These are phyloP conservation scores for Mycosphaerella arachidis DNA, from an alignment of 2,329 filamentous ascomycete genomes.

Conservation along the genomic window DNA sequence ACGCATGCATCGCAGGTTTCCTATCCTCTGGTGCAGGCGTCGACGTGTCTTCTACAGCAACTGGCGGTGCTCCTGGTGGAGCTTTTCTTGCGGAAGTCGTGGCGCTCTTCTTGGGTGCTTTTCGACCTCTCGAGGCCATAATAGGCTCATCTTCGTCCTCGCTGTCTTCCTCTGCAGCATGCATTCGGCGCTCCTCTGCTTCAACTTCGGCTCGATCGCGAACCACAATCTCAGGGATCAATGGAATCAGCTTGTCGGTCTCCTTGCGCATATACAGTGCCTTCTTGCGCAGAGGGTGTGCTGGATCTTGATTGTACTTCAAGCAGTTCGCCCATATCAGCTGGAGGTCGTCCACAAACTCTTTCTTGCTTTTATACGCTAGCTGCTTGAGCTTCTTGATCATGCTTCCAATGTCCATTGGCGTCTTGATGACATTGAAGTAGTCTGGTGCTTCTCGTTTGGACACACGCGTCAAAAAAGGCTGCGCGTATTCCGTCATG, in stretches of 20 bases:
- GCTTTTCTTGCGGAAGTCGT: slow-evolving; percentile 35
- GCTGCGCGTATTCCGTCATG: slow-evolving; percentile 94
- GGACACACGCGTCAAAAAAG: slow-evolving; percentile 89
- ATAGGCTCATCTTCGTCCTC: slow-evolving; percentile 75
- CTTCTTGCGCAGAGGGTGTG: slow-evolving; percentile 83
- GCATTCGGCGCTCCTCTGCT: slow-evolving; percentile 64
- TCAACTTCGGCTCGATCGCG: slow-evolving; percentile 91
- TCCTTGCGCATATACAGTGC: slow-evolving; percentile 96
- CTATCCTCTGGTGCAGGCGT: slow-evolving; percentile 67
- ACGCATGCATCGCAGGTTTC: slow-evolving; percentile 57
- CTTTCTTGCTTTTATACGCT: slow-evolving; percentile 65
- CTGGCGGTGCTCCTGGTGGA: slow-evolving; percentile 31
- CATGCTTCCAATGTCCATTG: slow-evolving; percentile 97
- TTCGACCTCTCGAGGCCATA: slow-evolving; percentile 92
- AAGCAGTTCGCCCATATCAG: slow-evolving; percentile 97
- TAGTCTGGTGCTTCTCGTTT: slow-evolving; percentile 97
- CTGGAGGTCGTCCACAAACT: slow-evolving; percentile 90
- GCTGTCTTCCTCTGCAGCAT: slow-evolving; percentile 79
- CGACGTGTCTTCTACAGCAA: slow-evolving; percentile 62
- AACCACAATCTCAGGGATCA: slow-evolving; percentile 90
- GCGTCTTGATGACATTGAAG: slow-evolving; percentile 86
- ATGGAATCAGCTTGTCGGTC: slow-evolving; percentile 89
- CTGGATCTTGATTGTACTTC: slow-evolving; percentile 87
- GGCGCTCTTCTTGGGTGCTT: slow-evolving; percentile 76
- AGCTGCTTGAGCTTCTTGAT: slow-evolving; percentile 86